These are phyloP conservation scores for Microcos paniculata DNA, from an alignment of 345 rosid genomes.

Conservation along the genomic window DNA sequence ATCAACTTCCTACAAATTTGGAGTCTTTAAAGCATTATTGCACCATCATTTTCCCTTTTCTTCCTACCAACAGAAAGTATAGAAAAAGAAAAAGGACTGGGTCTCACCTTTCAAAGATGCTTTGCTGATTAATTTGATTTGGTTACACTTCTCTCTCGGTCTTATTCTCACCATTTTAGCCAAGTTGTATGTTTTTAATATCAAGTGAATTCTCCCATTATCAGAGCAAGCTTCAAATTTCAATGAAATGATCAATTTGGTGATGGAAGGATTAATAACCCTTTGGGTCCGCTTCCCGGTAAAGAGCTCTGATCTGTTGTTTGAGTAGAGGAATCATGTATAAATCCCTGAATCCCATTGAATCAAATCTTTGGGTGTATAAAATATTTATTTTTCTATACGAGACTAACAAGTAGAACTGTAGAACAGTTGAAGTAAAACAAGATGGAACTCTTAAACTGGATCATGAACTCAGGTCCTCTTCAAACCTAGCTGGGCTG, in stretches of 20 bases:
- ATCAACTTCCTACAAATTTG: not conserved
- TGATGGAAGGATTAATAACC: not conserved
- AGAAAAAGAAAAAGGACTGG: not conserved
- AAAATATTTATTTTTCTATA: not conserved
- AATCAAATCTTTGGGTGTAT: too few species aligned
- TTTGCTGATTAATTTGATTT: not conserved
- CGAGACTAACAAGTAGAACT: not conserved
- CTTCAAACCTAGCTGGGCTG: not conserved
- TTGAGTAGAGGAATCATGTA: too few species aligned
- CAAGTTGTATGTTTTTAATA: not conserved
- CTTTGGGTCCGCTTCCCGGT: not conserved
- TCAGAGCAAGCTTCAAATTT: not conserved
- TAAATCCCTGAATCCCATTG: too few species aligned
- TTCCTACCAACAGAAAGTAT: too few species aligned
- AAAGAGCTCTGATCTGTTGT: too few species aligned
- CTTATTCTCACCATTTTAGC: not conserved
- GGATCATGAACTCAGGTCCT: not conserved
- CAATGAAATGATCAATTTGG: not conserved
- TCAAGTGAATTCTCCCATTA: not conserved
- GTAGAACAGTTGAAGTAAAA: too few species aligned
- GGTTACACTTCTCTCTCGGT: not conserved
- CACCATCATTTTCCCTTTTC: not conserved
- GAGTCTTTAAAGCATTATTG: not conserved
- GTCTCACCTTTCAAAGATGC: not conserved
- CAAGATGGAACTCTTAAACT: too few species aligned